Conservation (phyloP, 1,284 basidiomycete genomes). For the Cerioporus squamosus region DNA sequence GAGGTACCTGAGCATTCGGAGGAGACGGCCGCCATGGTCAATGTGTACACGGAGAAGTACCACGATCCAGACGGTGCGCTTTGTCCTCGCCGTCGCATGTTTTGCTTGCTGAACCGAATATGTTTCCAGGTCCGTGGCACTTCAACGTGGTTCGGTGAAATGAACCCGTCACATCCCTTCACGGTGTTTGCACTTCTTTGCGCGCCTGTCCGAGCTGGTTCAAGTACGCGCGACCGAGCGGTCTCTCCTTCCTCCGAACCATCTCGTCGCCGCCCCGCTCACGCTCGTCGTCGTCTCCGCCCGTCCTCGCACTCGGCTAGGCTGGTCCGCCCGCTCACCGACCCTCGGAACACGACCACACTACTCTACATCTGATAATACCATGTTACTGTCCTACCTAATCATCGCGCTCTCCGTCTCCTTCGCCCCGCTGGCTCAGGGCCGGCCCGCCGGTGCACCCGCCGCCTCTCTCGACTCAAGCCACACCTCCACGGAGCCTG, state of each 20-base stretch:
- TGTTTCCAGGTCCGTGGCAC: background rate
- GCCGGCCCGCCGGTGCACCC: slow-evolving; percentile 4
- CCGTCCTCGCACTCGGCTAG: slow-evolving; percentile 1
- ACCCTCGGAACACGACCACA: slow-evolving; percentile 2
- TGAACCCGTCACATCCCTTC: background rate
- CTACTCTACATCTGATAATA: slow-evolving; percentile 3
- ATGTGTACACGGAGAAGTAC: background rate
- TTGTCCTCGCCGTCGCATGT: background rate
- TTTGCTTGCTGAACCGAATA: background rate
- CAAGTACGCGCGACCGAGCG: slow-evolving; percentile 12
- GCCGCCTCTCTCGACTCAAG: background rate
- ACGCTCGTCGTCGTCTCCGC: background rate
- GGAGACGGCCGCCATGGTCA: background rate
- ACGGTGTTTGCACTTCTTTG: slow-evolving; percentile 24
- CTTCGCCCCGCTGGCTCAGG: slow-evolving; percentile 9
- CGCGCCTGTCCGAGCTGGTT: slow-evolving; percentile 14
- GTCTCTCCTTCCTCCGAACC: background rate
- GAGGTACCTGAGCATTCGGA: background rate
- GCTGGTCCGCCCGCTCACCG: slow-evolving; percentile 16
- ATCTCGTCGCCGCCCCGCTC: background rate
- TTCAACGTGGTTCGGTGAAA: slow-evolving; percentile 12
- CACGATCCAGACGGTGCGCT: background rate
- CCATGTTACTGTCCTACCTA: slow-evolving; percentile 20
- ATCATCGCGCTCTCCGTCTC: slow-evolving; percentile 17
- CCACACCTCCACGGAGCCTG: slow-evolving; percentile 9